These are phyloP conservation scores for Hymenoscyphus fraxineus DNA, from an alignment of 2,329 filamentous ascomycete genomes.

Conservation along the genomic window DNA sequence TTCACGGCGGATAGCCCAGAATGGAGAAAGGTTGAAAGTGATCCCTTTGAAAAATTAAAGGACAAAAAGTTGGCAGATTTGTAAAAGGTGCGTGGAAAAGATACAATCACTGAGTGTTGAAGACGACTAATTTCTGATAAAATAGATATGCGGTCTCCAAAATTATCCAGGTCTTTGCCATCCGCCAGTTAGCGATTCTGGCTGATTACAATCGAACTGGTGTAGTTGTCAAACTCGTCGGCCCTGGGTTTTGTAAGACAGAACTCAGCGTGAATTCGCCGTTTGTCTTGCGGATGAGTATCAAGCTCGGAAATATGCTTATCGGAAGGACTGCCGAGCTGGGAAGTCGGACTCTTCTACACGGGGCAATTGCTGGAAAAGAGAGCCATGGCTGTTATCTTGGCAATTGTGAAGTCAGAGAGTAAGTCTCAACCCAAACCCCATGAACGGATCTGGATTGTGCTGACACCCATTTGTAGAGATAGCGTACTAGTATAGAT, in stretches of 20 bases:
- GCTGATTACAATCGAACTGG: constrained; percentile 26
- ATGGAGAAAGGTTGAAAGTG: constrained; percentile 25
- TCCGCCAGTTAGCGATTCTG: constrained; percentile 19
- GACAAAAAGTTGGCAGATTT: constrained; percentile 10
- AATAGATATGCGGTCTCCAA: neutral
- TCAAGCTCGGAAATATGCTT: constrained; percentile 15
- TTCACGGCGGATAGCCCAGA: constrained; percentile 7
- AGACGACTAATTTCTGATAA: neutral
- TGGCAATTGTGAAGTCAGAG: constrained; percentile 15
- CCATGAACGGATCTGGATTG: neutral
- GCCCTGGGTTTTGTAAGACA: constrained; percentile 33
- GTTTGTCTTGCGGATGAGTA: constrained; percentile 10
- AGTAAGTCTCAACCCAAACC: constrained; percentile 12
- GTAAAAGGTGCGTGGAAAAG: constrained; percentile 13
- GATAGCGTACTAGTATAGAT: constrained; percentile 10
- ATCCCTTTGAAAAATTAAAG: constrained; percentile 27
- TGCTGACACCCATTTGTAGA: neutral
- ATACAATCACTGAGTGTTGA: constrained; percentile 15
- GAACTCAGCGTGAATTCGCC: constrained; percentile 26
- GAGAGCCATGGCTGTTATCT: constrained; percentile 29
- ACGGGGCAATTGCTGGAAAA: constrained; percentile 28
- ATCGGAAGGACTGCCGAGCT: constrained; percentile 31
- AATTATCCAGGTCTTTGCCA: neutral
- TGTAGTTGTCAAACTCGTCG: constrained; percentile 29
- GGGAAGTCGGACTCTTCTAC: constrained; percentile 33